Percentiles rank a stretch among this genome's conserved stretches.
Conservation (phyloP, 768 basidiomycete genomes). For the Multifurca ochricompacta region DNA sequence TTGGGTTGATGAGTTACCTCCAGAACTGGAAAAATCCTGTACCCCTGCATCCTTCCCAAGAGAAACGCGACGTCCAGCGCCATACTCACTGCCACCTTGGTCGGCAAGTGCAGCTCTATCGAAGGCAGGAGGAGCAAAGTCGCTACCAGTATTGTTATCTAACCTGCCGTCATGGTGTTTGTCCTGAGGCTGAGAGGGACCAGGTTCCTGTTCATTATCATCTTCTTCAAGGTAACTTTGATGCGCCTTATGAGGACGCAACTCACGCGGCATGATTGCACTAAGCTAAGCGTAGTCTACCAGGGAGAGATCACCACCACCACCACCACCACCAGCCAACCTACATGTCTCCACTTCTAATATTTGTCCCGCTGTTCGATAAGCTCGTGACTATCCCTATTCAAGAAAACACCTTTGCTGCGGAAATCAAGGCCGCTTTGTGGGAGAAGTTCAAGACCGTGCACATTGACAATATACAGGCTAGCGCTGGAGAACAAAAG, state of each 20-base stretch:
- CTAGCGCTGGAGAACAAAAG: no score
- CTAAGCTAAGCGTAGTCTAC: no score
- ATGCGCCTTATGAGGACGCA: constrained; percentile 47
- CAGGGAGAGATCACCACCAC: no score
- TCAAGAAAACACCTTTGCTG: no score
- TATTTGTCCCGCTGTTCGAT: no score
- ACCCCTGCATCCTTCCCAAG: background rate
- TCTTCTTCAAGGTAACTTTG: constrained; percentile 40
- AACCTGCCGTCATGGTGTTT: constrained; percentile 25
- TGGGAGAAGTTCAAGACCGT: no score
- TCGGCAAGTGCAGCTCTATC: constrained; percentile 28
- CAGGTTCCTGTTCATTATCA: constrained; percentile 29
- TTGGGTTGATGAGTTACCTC: constrained; percentile 25
- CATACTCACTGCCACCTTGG: constrained; percentile 17
- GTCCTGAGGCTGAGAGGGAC: constrained; percentile 35
- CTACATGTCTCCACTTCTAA: no score
- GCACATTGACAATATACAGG: no score
- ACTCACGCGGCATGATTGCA: constrained; percentile 43
- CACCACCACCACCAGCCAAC: no score
- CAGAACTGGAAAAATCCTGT: background rate
- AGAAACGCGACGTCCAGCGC: background rate
- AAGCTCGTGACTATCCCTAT: no score
- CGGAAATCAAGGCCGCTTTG: no score
- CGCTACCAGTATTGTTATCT: constrained; percentile 42
- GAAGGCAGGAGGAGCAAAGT: constrained; percentile 44